Percentiles rank a stretch among this genome's conserved stretches.
Conservation (phyloP, 2,329 filamentous ascomycete species). For the Exophiala xenobiotica region DNA sequence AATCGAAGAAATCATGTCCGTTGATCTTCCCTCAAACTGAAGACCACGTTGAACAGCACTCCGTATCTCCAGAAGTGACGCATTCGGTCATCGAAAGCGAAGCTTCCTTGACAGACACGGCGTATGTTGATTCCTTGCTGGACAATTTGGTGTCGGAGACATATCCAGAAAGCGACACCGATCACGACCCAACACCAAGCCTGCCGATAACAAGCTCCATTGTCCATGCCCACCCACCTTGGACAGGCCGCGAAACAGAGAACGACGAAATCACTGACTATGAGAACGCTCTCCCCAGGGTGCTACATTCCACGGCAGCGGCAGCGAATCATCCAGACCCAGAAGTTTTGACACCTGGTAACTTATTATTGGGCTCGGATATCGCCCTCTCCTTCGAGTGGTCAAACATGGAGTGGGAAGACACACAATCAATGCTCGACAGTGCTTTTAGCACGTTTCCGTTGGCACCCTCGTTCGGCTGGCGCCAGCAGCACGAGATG, state of each 20-base stretch:
- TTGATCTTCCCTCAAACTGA: background rate
- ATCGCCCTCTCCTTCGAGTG: background rate
- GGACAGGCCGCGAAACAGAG: background rate
- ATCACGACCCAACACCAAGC: background rate
- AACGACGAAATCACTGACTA: background rate
- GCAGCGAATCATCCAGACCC: background rate
- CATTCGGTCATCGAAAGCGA: background rate
- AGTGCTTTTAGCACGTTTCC: conserved; percentile 1
- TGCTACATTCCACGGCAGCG: background rate
- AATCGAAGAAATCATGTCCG: background rate
- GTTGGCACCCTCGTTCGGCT: background rate
- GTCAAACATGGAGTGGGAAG: background rate
- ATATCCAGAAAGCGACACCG: background rate
- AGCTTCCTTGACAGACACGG: background rate
- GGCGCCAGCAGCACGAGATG: conserved; percentile 3
- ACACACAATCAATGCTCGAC: conserved; percentile 2
- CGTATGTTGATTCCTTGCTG: conserved; percentile 1
- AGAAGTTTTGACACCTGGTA: conserved; percentile 1
- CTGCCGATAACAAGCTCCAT: background rate
- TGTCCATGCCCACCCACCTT: background rate
- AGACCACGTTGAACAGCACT: background rate
- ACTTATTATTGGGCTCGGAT: background rate
- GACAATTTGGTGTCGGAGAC: background rate
- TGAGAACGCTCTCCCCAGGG: background rate
- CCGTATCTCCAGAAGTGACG: background rate